Evolutionary conservation across 106 monocot genomes (phyloP).

Genomic region (Platanthera zijinensis): DNA sequence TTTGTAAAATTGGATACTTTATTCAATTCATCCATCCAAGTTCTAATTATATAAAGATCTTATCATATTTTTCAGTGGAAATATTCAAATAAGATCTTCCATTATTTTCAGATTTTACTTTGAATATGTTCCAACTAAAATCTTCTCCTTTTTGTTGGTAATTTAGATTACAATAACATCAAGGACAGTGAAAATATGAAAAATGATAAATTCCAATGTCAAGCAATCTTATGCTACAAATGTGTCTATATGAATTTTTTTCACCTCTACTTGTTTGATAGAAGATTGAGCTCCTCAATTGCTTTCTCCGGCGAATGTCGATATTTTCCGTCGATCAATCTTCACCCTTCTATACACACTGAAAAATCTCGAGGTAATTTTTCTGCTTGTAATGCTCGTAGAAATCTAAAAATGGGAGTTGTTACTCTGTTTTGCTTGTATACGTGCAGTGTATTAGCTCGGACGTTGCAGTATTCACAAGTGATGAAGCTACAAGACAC

Average conservation of each 20-base stretch:
- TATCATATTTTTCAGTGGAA: no score
- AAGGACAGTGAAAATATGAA: not conserved
- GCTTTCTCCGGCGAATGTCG: conserved; percentile 55
- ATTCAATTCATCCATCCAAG: no score
- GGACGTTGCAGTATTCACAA: conserved; percentile 78
- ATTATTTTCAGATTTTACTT: no score
- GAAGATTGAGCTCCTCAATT: conserved; percentile 55
- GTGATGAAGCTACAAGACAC: conserved; percentile 65
- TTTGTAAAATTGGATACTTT: no score
- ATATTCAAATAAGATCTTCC: no score
- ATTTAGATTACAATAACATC: not conserved
- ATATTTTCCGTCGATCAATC: conserved; percentile 56
- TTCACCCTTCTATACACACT: conserved; percentile 68
- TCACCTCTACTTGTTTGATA: conserved; percentile 20
- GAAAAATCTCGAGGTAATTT: conserved; percentile 78
- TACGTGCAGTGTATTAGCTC: conserved; percentile 74
- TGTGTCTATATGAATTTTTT: not conserved
- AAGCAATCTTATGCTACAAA: not conserved
- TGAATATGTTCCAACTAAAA: not conserved
- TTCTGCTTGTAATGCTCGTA: not conserved
- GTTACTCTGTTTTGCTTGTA: not conserved
- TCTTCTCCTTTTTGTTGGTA: not conserved
- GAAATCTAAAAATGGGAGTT: not conserved
- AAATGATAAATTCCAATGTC: not conserved
- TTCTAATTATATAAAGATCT: no score